Evolutionary conservation across 2,329 filamentous ascomycete genomes (phyloP), one percentile per base, ranked within the genome.

Genomic region (Cladobotryum protrusum): DNA sequence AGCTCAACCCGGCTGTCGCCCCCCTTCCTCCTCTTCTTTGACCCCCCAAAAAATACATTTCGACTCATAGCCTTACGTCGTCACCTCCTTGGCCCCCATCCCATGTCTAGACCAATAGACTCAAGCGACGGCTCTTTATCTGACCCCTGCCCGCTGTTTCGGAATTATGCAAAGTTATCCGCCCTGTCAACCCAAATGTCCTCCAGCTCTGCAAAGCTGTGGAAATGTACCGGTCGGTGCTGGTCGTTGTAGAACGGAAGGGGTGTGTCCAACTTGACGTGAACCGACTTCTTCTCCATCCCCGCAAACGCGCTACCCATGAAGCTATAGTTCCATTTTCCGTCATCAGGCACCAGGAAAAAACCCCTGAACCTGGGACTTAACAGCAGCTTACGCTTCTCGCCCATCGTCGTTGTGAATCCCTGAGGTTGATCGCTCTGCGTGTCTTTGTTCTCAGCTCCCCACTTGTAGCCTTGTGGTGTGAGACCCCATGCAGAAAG

Each of bases 271-370:
- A 99, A 84, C 76, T 93, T 93, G 60, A 97, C 91, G 60, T 90
- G 87, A 40, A 96, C 81, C 3, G 85, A 79, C 73, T 89, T 89
- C 83, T 96, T 97, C 73, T 96, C 90, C 56, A 96, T 79, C 37
- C 84, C 83, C 13, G 85, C 83, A 65, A 97, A 99, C 1, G 84
- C 83, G 57, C 85, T 89, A 49, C 93, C 93, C 84, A 97, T 89
- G 77, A 99, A 99, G 68, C 87, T 93, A 74, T 96, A 99, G 71
- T 99, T 99, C 93, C 93, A 99, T 54, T 86, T 78, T 55, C 84
- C 85, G 48, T 86, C 85, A 63, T 96, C 91, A 0, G 93, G 93
- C 18, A 97, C 90, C 49, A 99, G 74, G 82, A 99, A 99, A 75
- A 91, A 97, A 24, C 93, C 95, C 59, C 87, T 83, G 67, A 96